Evolutionary conservation across 805 yeast species (phyloP).

Genomic region (Priceomyces haplophilus): DNA sequence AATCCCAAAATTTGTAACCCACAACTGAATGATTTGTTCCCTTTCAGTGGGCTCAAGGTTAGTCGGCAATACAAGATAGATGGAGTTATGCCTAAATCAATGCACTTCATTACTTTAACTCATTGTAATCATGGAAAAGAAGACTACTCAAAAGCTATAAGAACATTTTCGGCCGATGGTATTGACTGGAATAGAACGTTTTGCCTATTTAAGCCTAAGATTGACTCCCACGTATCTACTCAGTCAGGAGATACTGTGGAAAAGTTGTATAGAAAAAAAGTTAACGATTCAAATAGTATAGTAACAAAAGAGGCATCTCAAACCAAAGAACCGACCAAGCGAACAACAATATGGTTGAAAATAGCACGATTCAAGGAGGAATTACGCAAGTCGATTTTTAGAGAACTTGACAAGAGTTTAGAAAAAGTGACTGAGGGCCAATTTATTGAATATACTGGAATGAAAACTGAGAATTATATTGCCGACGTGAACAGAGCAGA

Average conservation of each 20-base stretch:
- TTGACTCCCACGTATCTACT: conserved; percentile 13
- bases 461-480: conserved; percentile 12
- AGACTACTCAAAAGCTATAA: conserved; percentile 38
- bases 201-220: conserved; percentile 38
- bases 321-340: not conserved
- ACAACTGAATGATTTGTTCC: conserved; percentile 18
- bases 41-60: conserved; percentile 57
- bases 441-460: conserved; percentile 21
- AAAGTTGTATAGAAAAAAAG: not conserved
- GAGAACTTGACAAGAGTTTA: conserved; percentile 16
- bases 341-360: not conserved
- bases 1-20: conserved; percentile 36
- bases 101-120: conserved; percentile 44
- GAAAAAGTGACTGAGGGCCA: conserved; percentile 16
- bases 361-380: not conserved
- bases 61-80: conserved; percentile 47
- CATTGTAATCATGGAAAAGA: conserved; percentile 53
- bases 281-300: not conserved
- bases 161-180: conserved; percentile 31
- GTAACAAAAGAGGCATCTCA: not conserved
- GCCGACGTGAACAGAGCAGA: conserved; percentile 14
- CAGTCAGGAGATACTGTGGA: conserved; percentile 11
- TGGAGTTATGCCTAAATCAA: conserved; percentile 31
- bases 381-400: not conserved
- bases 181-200: conserved; percentile 50